Base-by-base conservation (phyloP, 2,329 filamentous ascomycete genomes). In the Aaosphaeria arxii region DNA sequence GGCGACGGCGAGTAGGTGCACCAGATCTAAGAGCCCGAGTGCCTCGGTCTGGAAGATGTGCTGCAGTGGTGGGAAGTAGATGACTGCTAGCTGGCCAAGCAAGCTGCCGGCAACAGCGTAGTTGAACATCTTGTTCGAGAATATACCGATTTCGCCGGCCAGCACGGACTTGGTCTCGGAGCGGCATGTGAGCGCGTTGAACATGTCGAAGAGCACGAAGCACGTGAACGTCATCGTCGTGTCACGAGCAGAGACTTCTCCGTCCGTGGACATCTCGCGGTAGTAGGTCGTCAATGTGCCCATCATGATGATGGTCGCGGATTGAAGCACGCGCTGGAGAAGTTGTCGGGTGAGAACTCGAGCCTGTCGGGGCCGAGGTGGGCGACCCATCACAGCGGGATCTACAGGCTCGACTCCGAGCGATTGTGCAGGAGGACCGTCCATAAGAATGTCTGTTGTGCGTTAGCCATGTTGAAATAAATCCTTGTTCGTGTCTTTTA, bases 211-310 rank as follows among this genome's bases (percentile, higher is more conserved):
- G 46, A 99, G 82, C 41, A 99, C 94, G 66, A 99, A 99, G 73
- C 91, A 96, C 5, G 94, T 99, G 68, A 99, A 99, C 0, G 94
- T 97, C 88, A 99, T 96, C 55, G 94, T 99, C 1, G 94, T 99
- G 73, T 99, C 94, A 59, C 95, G 90, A 43, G 89, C 89, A 1
- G 87, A 95, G 50, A 97, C 88, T 49, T 86, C 77, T 47, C 89
- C 86, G 65, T 95, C 90, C 28, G 83, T 80, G 43, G 86, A 77
- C 89, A 99, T 96, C 74, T 97, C 92, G 64, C 85, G 87, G 57
- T 89, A 85, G 74, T 99, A 99, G 46, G 96, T 88, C 39, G 87
- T 79, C 72, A 99, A 86, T 0, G 94, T 99, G 58, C 94, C 94
- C 24, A 88, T 69, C 84, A 96, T 95, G 71, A 99, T 96, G 62